These are phyloP conservation scores for Cucumis variabilis DNA, from an alignment of 331 rosid species.

Conservation along the genomic window DNA sequence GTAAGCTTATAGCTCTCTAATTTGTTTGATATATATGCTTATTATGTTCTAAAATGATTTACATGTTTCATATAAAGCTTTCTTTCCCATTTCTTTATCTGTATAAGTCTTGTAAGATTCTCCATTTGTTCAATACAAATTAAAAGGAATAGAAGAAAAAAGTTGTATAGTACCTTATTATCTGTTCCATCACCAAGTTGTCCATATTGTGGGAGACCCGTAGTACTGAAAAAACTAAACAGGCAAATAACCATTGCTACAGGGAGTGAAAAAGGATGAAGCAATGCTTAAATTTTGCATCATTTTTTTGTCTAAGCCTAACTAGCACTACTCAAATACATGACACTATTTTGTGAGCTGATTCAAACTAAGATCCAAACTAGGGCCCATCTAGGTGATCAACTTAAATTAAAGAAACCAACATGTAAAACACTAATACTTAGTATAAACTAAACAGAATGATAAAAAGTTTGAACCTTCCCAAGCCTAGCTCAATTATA, in stretches of 20 bases:
- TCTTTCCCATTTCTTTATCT: background rate
- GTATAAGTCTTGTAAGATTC: background rate
- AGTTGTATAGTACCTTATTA: conserved; percentile 67
- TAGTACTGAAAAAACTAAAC: conserved; percentile 63
- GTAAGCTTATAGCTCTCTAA: background rate
- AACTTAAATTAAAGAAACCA: too few species aligned
- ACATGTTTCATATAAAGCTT: conserved; percentile 9
- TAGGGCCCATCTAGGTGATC: too few species aligned
- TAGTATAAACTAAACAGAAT: too few species aligned
- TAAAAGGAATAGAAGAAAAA: conserved; percentile 1
- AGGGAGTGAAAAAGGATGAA: background rate
- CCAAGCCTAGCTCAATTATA: too few species aligned
- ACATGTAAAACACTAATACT: too few species aligned
- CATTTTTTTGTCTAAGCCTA: too few species aligned
- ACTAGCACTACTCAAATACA: too few species aligned
- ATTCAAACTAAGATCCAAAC: too few species aligned
- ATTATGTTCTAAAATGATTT: background rate
- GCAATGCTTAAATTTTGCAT: too few species aligned
- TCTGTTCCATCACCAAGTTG: conserved; percentile 99
- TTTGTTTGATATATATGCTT: background rate
- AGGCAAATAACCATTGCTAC: conserved; percentile 26
- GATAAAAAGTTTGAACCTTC: too few species aligned
- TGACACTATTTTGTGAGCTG: too few species aligned
- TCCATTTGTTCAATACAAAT: too few species aligned
- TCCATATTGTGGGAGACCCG: conserved; percentile 95